Evolutionary conservation across 345 rosid genomes (phyloP), one percentile per base, ranked within the genome.

Genomic region (Gossypium arboreum): DNA sequence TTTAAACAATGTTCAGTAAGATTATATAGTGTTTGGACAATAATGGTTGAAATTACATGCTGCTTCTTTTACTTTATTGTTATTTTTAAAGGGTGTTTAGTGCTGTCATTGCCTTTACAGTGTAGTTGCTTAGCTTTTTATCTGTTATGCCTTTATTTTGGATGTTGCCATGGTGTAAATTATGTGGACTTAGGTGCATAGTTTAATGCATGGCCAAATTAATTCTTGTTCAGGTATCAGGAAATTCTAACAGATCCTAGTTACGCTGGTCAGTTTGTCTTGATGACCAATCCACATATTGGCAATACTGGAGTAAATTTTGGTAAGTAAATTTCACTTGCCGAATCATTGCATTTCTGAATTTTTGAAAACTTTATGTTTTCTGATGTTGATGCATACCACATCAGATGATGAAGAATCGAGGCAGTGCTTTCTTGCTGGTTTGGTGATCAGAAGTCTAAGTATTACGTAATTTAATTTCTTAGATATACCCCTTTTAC

Each of bases 181-280:
- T 29, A 9, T 29, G 50, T 56, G 75, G 48, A 41, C 65, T 72
- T 55, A 6, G 15, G 43, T 7, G 6, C 39, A 20, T 41, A 15
- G 22, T 69, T 20, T 76, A 22, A 62, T 58, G 64, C 55, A 13
- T 73, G 24, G 34, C 12, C 60, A 39, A 27, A 22, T 9, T 57
- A 20, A 59, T 62, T 72, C 22, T 73, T 17, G 18, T 81, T 73
- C 85, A 96, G 97, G 83, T 93, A 96, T 86, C 99, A 96, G 84
- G 99, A 96, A 81, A 96, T 96, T 81, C 89, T 96, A 1, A 93
- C 97, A 13, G 99, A 93, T 78, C 99, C 98, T 34, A 96, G 99
- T 81, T 93, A 93, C 72, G 95, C 97, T 0, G 98, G 98, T 3
- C 98, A 96, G 81, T 96, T 93, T 88, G 99, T 93, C 73, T 73